A percentile compares a stretch with the other conserved stretches of the same genome.
Conservation (phyloP, 108 stramenopile species). For the Pseudonitzschia pungens region DNA sequence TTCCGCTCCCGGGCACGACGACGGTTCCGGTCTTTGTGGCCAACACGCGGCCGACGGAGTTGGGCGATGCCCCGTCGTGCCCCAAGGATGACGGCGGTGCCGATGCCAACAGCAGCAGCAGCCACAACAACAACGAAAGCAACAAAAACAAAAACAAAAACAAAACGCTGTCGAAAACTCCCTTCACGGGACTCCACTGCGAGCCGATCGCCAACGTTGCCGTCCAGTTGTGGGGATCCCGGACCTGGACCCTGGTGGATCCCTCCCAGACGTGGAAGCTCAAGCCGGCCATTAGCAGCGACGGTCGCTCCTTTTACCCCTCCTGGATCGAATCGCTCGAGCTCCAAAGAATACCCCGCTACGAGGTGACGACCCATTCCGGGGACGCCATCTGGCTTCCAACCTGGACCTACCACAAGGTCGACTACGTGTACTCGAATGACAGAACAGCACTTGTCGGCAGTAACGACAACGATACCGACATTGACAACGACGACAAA, state of each 20-base stretch:
- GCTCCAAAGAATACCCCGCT: constrained; percentile 40
- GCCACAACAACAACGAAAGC: neutral
- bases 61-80: neutral
- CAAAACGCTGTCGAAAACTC: neutral
- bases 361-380: constrained; percentile 42
- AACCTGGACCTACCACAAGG: constrained; percentile 89
- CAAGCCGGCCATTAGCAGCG: constrained; percentile 57
- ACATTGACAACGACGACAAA: neutral
- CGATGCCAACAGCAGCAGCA: constrained; percentile 9
- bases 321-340: constrained; percentile 26
- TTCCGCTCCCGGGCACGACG: constrained; percentile 44
- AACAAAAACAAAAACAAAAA: neutral
- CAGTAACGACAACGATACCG: neutral
- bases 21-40: constrained; percentile 79
- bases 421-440: constrained; percentile 60
- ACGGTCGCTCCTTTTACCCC: constrained; percentile 76
- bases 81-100: neutral
- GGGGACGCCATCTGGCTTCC: constrained; percentile 86
- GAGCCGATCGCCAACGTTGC: constrained; percentile 88
- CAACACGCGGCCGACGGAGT: neutral
- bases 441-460: neutral
- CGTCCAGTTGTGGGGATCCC: constrained; percentile 66
- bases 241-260: constrained; percentile 72
- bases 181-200: constrained; percentile 74
- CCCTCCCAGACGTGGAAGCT: constrained; percentile 55